Conservation (phyloP, 345 rosid species). For the Rhizophora mangle region DNA sequence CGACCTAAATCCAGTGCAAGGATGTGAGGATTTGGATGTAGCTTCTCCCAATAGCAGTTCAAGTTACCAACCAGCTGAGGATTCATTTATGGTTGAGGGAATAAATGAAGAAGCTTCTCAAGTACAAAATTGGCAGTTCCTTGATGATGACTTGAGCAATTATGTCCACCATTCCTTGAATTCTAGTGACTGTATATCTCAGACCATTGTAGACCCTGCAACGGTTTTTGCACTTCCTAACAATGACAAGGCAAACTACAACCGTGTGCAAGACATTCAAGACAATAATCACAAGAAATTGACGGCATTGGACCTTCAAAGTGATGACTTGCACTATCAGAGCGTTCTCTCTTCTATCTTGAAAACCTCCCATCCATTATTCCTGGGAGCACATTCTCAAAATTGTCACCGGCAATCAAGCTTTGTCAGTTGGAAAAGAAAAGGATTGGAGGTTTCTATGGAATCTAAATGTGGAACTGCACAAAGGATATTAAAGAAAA, state of each 20-base stretch:
- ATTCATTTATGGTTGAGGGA: constrained; percentile 54
- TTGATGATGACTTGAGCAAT: constrained; percentile 67
- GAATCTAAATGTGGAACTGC: constrained; percentile 26
- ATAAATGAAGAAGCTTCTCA: constrained; percentile 59
- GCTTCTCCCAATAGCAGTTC: constrained; percentile 45
- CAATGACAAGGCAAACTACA: constrained; percentile 27
- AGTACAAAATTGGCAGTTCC: constrained; percentile 62
- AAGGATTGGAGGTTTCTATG: constrained; percentile 18
- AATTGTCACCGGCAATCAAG: constrained; percentile 52
- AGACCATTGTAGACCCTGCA: constrained; percentile 50
- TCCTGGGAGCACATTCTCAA: constrained; percentile 44
- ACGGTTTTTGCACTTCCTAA: constrained; percentile 36
- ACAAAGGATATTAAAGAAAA: constrained; percentile 70
- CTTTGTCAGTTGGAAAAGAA: constrained; percentile 60
- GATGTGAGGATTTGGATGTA: constrained; percentile 38
- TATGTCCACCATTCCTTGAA: constrained; percentile 55
- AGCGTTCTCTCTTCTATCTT: constrained; percentile 57
- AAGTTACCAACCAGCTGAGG: constrained; percentile 42
- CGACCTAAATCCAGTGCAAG: constrained; percentile 36
- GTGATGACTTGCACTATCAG: constrained; percentile 60
- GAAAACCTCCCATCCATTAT: constrained; percentile 57
- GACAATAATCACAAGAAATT: constrained; percentile 37
- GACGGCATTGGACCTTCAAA: constrained; percentile 27
- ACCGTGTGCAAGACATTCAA: constrained; percentile 39
- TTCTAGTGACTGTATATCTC: constrained; percentile 70